phyloP scores from a whole-genome alignment of 352 stramenopile genomes.

The Globisporangium middletonii region DNA sequence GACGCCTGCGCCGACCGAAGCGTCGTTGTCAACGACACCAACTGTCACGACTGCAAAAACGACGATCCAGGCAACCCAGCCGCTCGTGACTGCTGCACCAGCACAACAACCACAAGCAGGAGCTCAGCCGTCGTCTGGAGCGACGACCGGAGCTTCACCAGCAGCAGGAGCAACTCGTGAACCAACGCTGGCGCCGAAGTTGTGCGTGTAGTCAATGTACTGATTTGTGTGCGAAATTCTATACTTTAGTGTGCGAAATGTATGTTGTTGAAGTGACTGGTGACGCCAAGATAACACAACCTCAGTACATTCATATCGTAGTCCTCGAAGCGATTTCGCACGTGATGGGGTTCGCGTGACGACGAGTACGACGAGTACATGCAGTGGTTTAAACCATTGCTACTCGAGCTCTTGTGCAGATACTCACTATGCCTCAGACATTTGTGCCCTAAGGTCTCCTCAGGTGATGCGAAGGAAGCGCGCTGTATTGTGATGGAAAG shows the following conservation, averaged over 20 bases:
- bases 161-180: not conserved
- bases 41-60: constrained; percentile 6
- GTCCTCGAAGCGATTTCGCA: too few species aligned
- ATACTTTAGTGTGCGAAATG: not conserved
- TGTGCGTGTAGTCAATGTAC: constrained; percentile 9
- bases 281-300: too few species aligned
- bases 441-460: too few species aligned
- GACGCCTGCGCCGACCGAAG: not conserved
- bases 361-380: too few species aligned
- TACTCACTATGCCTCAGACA: too few species aligned
- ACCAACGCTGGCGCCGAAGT: constrained; percentile 8
- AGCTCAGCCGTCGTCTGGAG: not conserved
- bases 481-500: too few species aligned
- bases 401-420: too few species aligned
- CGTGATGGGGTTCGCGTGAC: too few species aligned
- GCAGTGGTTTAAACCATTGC: too few species aligned
- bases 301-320: too few species aligned
- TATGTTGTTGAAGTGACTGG: not conserved
- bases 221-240: not conserved
- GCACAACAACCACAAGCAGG: not conserved
- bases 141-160: not conserved
- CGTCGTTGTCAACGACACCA: constrained; percentile 1
- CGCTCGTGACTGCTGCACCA: not conserved
- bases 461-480: too few species aligned
- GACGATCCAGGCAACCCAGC: constrained; percentile 1